Evolutionary conservation across 768 basidiomycete species (phyloP), one percentile per base, ranked within the genome.

Genomic region (Dacryopinax primogenitus): DNA sequence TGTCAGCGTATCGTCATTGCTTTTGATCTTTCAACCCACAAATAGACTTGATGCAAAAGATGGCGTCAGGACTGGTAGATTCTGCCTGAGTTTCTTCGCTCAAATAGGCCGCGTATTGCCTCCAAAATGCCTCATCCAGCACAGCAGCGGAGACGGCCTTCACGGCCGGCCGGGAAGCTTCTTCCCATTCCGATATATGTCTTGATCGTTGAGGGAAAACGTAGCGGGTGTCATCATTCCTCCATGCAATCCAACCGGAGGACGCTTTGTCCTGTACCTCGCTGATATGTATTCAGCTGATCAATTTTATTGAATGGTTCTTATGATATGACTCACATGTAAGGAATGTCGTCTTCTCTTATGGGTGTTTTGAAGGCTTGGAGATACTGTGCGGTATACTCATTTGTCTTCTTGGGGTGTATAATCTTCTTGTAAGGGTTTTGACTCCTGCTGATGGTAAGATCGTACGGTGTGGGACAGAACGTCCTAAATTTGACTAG

Each of bases 31-130:
- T 16, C 13, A n/a, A 71, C 83, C 70, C 69, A 88, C 88, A 88
- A 61, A 89, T 85, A 0, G 86, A 87, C 73, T 89, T 90, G 30
- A 88, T 82, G 64, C 78, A 82, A 18, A 85, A 84, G 9, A 86
- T 81, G 69, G 89, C 84, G 73, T 90, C 87, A 68, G 85, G 83
- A 32, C 82, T 77, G 35, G 88, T 79, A 1, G 75, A 73, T 0
- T 81, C 84, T 64, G 87, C 82, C 36, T 85, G 80, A 66, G 86
- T 91, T 74, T 94, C 90, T 72, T 90, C 86, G 0, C 87, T 80
- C 71, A 86, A 90, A 71, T 86, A 85, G 3, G 75, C 79, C 1
- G 86, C 80, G 11, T 91, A 66, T 68, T 83, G 77, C 71, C 83
- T 78, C 90, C 90, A 93, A 72, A 82, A 93, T 16, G 75, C 72